Conservation (phyloP, 2,329 filamentous ascomycete species). For the Colletotrichum gigasporum region DNA sequence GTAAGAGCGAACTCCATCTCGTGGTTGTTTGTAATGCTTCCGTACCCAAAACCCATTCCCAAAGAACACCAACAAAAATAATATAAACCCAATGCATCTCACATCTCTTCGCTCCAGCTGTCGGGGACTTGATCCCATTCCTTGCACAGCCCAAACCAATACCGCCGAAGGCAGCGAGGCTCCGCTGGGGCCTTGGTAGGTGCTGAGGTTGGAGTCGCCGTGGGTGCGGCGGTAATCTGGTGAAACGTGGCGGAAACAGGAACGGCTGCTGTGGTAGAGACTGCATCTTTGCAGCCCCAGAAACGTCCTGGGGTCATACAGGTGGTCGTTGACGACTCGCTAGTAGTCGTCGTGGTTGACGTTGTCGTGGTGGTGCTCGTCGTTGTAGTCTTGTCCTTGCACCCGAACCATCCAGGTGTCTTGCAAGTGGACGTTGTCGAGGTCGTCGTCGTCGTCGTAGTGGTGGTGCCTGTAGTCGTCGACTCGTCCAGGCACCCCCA, state of each 20-base stretch:
- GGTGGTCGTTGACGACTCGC: slow-evolving; percentile 40
- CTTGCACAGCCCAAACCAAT: slow-evolving; percentile 54
- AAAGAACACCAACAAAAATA: not conserved
- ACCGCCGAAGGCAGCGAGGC: slow-evolving; percentile 46
- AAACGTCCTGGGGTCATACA: slow-evolving; percentile 65
- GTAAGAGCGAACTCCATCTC: slow-evolving; percentile 37
- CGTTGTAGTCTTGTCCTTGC: slow-evolving; percentile 61
- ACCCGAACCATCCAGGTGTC: slow-evolving; percentile 74
- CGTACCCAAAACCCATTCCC: not conserved
- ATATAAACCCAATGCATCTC: not conserved
- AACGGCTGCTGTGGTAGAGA: slow-evolving; percentile 37
- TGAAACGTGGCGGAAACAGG: slow-evolving; percentile 34
- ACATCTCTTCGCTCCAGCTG: slow-evolving; percentile 27
- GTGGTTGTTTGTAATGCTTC: slow-evolving; percentile 33
- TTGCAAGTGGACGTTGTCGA: slow-evolving; percentile 65
- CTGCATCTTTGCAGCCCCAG: slow-evolving; percentile 62
- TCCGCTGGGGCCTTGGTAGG: slow-evolving; percentile 36
- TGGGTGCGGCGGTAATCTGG: slow-evolving; percentile 42
- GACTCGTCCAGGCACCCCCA: slow-evolving; percentile 81
- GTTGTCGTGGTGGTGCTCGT: slow-evolving; percentile 37
- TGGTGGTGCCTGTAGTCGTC: slow-evolving; percentile 55
- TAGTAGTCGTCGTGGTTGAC: slow-evolving; percentile 37
- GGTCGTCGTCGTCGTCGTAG: slow-evolving; percentile 54
- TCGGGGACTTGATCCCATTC: slow-evolving; percentile 40
- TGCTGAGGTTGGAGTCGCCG: slow-evolving; percentile 38